Conservation (phyloP, 768 basidiomycete genomes). For the Kwoniella sp. region DNA sequence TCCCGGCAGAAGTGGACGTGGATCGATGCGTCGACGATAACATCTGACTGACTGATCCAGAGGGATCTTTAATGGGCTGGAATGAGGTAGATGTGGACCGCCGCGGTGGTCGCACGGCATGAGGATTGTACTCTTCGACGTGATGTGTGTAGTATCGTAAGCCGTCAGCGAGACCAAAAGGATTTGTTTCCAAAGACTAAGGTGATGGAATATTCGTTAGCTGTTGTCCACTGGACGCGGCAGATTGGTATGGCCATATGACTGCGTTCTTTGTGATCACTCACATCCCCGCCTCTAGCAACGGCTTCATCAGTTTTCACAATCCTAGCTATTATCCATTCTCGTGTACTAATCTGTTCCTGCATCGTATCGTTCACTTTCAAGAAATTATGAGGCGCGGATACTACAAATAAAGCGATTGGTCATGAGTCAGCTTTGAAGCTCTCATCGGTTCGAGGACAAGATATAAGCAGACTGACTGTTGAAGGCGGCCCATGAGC, state of each 20-base stretch:
- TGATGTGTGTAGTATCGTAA: slow-evolving; percentile 49
- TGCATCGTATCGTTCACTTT: slow-evolving; percentile 81
- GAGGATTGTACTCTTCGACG: slow-evolving; percentile 48
- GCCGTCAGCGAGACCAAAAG: slow-evolving; percentile 53
- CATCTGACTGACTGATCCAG: slow-evolving; percentile 12
- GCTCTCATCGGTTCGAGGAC: slow-evolving; percentile 19
- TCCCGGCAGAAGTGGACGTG: not conserved
- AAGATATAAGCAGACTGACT: slow-evolving; percentile 67
- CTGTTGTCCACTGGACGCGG: too few species aligned
- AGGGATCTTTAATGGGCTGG: slow-evolving; percentile 6
- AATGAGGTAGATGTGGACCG: slow-evolving; percentile 25
- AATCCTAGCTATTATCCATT: slow-evolving; percentile 61
- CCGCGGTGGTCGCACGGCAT: slow-evolving; percentile 23
- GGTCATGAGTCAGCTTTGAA: slow-evolving; percentile 8
- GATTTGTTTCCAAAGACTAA: slow-evolving; percentile 33
- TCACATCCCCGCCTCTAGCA: slow-evolving; percentile 45
- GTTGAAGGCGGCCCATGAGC: slow-evolving; percentile 98
- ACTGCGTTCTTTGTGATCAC: too few species aligned
- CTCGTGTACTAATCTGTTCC: slow-evolving; percentile 84
- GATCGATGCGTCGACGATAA: slow-evolving; percentile 12
- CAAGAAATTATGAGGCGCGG: slow-evolving; percentile 96
- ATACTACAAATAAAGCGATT: slow-evolving; percentile 62
- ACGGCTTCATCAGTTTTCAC: slow-evolving; percentile 49
- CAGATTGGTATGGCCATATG: too few species aligned
- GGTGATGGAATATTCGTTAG: too few species aligned